These are phyloP conservation scores for Antitrichia curtipendula DNA, from an alignment of 225 moss, liverwort and hornwort species.

Conservation along the genomic window DNA sequence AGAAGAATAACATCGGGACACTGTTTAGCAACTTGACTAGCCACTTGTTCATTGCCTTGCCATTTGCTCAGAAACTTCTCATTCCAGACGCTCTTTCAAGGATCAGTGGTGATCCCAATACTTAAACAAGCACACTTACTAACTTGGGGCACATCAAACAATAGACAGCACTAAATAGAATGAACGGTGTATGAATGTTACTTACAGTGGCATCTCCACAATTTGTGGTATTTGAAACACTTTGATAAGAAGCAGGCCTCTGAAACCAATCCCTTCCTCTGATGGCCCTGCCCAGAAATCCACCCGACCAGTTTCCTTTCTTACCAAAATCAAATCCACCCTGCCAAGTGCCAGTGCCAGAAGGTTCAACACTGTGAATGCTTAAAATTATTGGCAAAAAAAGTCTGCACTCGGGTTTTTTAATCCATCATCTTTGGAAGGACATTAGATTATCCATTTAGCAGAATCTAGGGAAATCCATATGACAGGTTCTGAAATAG, in stretches of 20 bases:
- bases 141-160: neutral
- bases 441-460: neutral
- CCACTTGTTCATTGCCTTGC: neutral
- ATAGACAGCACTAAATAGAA: neutral
- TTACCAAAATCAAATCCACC: neutral
- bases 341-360: neutral
- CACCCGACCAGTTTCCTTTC: constrained; percentile 18
- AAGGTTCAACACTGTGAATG: neutral
- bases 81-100: neutral
- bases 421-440: neutral
- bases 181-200: neutral
- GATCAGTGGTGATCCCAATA: neutral
- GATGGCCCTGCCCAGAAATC: constrained; percentile 3
- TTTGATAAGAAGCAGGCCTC: neutral
- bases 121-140: neutral
- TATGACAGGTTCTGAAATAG: neutral
- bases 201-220: constrained; percentile 2
- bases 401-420: neutral
- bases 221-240: neutral
- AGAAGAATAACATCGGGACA: neutral
- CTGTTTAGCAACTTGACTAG: neutral
- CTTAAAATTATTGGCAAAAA: neutral
- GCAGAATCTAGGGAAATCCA: neutral
- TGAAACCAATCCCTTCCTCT: constrained; percentile 9
- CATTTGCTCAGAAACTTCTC: neutral